Base-by-base conservation (phyloP, 306 rosid genomes). In the Hippophae rhamnoides region DNA sequence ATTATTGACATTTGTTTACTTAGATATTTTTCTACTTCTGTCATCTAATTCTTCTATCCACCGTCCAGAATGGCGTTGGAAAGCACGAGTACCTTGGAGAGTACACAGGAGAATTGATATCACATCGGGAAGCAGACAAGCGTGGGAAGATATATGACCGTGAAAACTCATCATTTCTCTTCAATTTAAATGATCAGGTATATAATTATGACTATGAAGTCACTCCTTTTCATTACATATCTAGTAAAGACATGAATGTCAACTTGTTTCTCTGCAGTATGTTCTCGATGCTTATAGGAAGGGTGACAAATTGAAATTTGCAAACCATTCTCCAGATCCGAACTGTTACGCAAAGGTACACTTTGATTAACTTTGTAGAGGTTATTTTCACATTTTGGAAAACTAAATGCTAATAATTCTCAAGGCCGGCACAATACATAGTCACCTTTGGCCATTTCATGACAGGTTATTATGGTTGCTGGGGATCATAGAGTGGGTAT, bases 21-120 rank as follows among this genome's bases (percentile, higher is more conserved):
- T 31, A 2, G 38, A 31, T 31, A 12, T 67, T 69, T 65, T 55
- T 14, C 45, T 50, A 47, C 51, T 59, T 57, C 55, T 54, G 62
- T 65, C 66, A 47, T 77, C 77, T 78, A 68, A 81, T 14, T 72
- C 57, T 47, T 69, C 57, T 64, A 51, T 66, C 60, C 45, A 64
- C 66, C 23, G 56, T 83, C 57, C 97, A 93, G 99, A 93, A 84
- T 81, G 79, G 90, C 31, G 99, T 93, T 54, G 83, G 90, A 64
- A 93, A 93, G 76, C 99, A 93, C n/a, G 99, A 93, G 74, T 93
- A 93, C 77, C 99, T 93, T 60, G 99, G 99, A 38, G 99, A 93
- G 79, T 93, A 93, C 79, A 93, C 97, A 9, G 99, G 99, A 57
- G 99, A 93, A 78, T 75, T 89, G 63, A 88, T 93, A 78, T 93